Evolutionary conservation across 306 rosid species (phyloP).

Genomic region (Glycine tomentella): DNA sequence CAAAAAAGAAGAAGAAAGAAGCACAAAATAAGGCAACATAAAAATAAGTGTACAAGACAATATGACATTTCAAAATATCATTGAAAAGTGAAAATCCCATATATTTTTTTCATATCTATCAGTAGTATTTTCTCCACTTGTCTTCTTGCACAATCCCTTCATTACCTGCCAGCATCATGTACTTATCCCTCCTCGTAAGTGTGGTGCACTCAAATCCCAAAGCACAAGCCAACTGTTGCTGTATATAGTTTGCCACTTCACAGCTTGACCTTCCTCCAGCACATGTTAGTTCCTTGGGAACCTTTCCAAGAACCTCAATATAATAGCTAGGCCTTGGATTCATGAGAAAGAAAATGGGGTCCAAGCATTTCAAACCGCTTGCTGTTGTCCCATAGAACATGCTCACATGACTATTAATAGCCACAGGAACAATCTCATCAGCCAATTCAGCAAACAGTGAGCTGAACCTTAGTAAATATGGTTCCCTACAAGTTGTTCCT

Average conservation of each 20-base stretch:
- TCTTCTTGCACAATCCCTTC: slow-evolving; percentile 69
- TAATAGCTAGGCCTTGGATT: slow-evolving; percentile 78
- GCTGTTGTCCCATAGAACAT: slow-evolving; percentile 99
- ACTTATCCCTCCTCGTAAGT: slow-evolving; percentile 87
- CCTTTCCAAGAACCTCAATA: slow-evolving; percentile 68
- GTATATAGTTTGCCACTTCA: slow-evolving; percentile 87
- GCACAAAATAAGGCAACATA: too few species aligned
- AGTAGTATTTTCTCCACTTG: slow-evolving; percentile 37
- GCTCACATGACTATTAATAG: slow-evolving; percentile 64
- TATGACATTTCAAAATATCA: not conserved
- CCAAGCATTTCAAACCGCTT: slow-evolving; percentile 86
- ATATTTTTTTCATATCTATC: not conserved
- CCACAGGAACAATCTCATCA: slow-evolving; percentile 91
- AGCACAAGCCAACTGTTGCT: slow-evolving; percentile 66
- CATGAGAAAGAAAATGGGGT: slow-evolving; percentile 86
- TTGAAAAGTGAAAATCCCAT: not conserved
- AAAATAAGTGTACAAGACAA: not conserved
- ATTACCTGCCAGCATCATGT: slow-evolving; percentile 93
- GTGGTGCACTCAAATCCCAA: slow-evolving; percentile 90
- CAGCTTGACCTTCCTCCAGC: slow-evolving; percentile 70
- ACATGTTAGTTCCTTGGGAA: slow-evolving; percentile 68
- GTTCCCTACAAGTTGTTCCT: slow-evolving; percentile 98
- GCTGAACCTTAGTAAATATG: slow-evolving; percentile 85
- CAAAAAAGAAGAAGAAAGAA: not conserved
- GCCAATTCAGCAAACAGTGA: slow-evolving; percentile 89